Evolutionary conservation across 2,329 filamentous ascomycete genomes (phyloP), one percentile per base, ranked within the genome.

Genomic region (Beauveria sp.): DNA sequence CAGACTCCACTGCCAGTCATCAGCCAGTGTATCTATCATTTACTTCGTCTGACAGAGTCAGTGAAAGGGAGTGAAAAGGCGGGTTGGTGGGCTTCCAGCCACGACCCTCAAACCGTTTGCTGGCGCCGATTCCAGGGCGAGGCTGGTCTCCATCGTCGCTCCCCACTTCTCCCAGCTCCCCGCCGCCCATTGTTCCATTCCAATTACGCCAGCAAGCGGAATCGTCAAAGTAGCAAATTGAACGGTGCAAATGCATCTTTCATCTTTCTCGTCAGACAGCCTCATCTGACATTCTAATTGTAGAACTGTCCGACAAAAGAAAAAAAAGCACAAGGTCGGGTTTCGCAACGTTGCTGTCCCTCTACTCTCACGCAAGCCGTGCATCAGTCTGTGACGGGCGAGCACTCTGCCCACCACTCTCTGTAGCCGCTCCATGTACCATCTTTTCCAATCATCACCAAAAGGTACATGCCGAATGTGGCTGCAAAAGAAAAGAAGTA

Each of bases 101-200:
- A 9, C 31, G n/a, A 9, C 38, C 28, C 31, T 28, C 26, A 55
- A 20, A 34, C 51, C 31, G 57, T 61, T 59, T 46, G 34, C 46
- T 55, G 40, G 52, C 45, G 53, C 28, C 20, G 49, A 64, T 64
- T 50, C 59, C 60, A 56, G 56, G 22, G n/a, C 46, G 52, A 20
- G 62, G 56, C 50, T 60, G 56, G 34, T 34, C 46, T 26, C 5
- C 5, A 4, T 16, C 3, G 20, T 22, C 20, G 12, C 31, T 38
- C 20, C 10, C 34, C 31, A 42, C 31, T 9, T 18, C 18, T 26
- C 8, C 4, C n/a, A 48, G 55, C 31, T 34, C 43, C 42, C 54
- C 40, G 16, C 31, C 34, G 42, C 14, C 18, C 53, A 34, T 56
- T 56, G 26, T 48, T 56, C 40, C 54, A 56, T 48, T 38, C 26